Percentiles rank a stretch among this genome's conserved stretches.
These are phyloP conservation scores for Allium cepa DNA, from an alignment of 106 monocot genomes.

Conservation along the genomic window DNA sequence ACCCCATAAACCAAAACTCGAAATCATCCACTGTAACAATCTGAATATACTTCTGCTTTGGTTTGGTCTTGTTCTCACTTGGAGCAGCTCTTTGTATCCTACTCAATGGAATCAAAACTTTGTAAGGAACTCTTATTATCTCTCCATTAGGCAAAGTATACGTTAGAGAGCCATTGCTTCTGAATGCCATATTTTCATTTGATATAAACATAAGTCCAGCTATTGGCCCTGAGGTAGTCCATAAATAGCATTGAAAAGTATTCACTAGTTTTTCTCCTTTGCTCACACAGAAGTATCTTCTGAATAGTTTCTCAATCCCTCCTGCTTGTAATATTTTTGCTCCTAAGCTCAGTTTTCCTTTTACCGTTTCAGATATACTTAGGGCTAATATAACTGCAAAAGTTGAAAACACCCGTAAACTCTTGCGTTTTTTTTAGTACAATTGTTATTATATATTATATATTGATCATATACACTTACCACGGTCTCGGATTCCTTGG, in stretches of 20 bases:
- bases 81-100: conserved; percentile 31
- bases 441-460: background rate
- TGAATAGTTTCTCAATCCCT: conserved; percentile 26
- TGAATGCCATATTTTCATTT: conserved; percentile 25
- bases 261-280: conserved; percentile 31
- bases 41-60: conserved; percentile 53
- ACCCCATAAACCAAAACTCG: too few species aligned
- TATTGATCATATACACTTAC: too few species aligned
- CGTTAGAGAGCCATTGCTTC: conserved; percentile 10
- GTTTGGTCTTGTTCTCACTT: conserved; percentile 31
- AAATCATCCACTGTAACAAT: conserved; percentile 29
- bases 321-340: background rate
- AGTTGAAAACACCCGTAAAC: background rate
- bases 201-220: conserved; percentile 29
- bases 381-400: conserved; percentile 19
- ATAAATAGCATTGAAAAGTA: conserved; percentile 29
- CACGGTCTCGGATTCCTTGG: too few species aligned
- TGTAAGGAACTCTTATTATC: conserved; percentile 17
- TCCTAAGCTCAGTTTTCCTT: too few species aligned
- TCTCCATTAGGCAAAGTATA: conserved; percentile 21
- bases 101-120: conserved; percentile 2
- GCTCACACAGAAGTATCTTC: conserved; percentile 14
- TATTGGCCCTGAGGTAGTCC: conserved; percentile 31
- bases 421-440: background rate
- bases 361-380: background rate